Base-by-base conservation (phyloP, 106 monocot species). In the Acorus gramineus region DNA sequence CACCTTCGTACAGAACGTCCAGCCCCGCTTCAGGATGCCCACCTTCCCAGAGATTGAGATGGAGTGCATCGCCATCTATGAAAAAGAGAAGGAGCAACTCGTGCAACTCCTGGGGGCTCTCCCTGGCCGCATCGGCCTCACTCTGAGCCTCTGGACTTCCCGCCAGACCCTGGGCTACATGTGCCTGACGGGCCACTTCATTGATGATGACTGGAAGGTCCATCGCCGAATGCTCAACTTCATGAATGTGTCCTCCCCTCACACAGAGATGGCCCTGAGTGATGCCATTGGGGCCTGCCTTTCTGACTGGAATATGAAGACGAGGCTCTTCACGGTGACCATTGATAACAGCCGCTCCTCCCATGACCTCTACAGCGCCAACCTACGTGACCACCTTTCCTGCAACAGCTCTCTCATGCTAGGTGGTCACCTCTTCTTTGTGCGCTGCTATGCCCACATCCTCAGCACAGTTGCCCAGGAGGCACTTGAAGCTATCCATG, bases 111-210 rank as follows among this genome's bases (percentile, higher is more conserved):
- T 84, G 12, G 57, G 68, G 12, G 74, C 52, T 49, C 66, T 84
- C 63, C 82, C 81, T 63, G 94, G 94, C 52, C 81, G 86, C 60
- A 61, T 94, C 57, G 74, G 82, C 78, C 79, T 94, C 46, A 86
- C 84, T 47, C 80, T 94, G 61, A 69, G 76, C 49, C 53, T 90
- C 59, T 94, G 90, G 86, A 80, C 84, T 42, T 90, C 94, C 9
- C 84, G 82, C 74, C 94, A 94, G 61, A 86, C 89, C 48, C 82
- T 94, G 43, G 94, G 90, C 28, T 94, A 94, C 69, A 74, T 94
- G 62, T 86, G 84, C 28, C 68, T 94, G 4, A 75, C 77, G 11
- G 90, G 86, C 7, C 90, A 87, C 64, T 93, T 80, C 67, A 80
- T 93, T 64, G 88, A 88, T 60, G 69, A 64, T 43, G 87, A 85